phyloP scores from a whole-genome alignment of 352 stramenopile genomes.

The Pythium brassicae region DNA sequence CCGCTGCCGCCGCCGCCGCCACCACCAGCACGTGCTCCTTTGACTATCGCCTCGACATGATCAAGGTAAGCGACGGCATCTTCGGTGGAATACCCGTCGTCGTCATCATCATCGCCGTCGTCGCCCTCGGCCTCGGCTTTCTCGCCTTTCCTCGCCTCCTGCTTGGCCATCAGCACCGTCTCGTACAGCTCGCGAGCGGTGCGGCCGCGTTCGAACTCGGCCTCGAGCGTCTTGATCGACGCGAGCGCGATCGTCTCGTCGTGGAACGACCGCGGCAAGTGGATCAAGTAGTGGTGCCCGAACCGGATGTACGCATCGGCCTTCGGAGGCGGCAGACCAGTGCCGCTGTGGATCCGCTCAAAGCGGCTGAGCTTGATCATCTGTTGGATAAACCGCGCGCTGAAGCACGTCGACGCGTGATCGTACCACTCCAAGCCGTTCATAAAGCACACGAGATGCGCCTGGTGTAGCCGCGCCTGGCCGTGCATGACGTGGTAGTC shows the following conservation, averaged over 20 bases:
- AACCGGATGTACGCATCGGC: constrained; percentile 72
- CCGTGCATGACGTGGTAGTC: constrained; percentile 50
- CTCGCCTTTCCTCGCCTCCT: constrained; percentile 10
- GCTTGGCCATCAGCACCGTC: constrained; percentile 58
- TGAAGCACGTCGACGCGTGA: constrained; percentile 52
- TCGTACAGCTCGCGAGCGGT: constrained; percentile 70
- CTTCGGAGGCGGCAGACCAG: constrained; percentile 16
- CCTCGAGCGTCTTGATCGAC: constrained; percentile 71
- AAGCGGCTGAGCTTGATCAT: constrained; percentile 76
- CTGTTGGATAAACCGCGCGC: constrained; percentile 68
- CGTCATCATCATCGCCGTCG: background rate
- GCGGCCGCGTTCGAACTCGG: constrained; percentile 73
- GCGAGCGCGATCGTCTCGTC: constrained; percentile 64
- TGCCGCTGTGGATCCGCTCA: constrained; percentile 46
- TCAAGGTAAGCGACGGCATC: no score
- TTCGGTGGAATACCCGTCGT: background rate
- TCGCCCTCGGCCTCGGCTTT: background rate
- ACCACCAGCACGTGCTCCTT: background rate
- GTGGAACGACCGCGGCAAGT: constrained; percentile 73
- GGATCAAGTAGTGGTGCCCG: constrained; percentile 77
- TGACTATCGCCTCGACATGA: background rate
- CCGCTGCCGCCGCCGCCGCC: background rate
- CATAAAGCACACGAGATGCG: constrained; percentile 70
- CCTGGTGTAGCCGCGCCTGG: constrained; percentile 52
- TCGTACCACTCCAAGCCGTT: constrained; percentile 68